Conservation (phyloP, 2,329 filamentous ascomycete species). For the Hymenoscyphus repandus region DNA sequence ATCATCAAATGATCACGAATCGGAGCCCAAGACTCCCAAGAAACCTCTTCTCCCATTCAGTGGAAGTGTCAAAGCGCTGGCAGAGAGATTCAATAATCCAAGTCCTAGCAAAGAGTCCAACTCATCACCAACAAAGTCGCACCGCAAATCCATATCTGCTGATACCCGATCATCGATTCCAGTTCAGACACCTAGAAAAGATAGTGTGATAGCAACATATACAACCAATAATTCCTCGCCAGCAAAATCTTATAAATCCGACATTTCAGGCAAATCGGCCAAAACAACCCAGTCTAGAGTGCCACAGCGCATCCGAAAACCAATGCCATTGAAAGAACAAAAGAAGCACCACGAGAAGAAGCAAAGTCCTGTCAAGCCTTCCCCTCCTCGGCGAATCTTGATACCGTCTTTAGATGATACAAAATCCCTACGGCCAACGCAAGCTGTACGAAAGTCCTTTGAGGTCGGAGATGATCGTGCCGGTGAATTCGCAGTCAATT, state of each 20-base stretch:
- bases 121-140: constrained; percentile 11
- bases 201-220: constrained; percentile 24
- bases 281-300: constrained; percentile 4
- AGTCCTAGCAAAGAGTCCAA: background rate
- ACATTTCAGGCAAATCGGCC: constrained; percentile 9
- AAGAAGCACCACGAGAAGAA: background rate
- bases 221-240: constrained; percentile 26
- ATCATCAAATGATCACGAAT: too few species aligned
- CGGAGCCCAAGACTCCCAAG: background rate
- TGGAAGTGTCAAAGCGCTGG: constrained; percentile 26
- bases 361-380: background rate
- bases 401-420: constrained; percentile 1
- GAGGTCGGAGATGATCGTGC: background rate
- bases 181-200: constrained; percentile 7
- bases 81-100: constrained; percentile 25
- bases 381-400: constrained; percentile 9
- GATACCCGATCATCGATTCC: background rate
- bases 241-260: constrained; percentile 22
- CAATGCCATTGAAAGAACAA: constrained; percentile 20
- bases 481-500: background rate
- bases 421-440: constrained; percentile 6
- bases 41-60: constrained; percentile 6
- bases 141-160: constrained; percentile 6
- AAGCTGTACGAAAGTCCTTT: constrained; percentile 3
- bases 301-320: constrained; percentile 9